These are phyloP conservation scores for Chlorella sp. DNA, from an alignment of 139 green algal species.

Conservation along the genomic window DNA sequence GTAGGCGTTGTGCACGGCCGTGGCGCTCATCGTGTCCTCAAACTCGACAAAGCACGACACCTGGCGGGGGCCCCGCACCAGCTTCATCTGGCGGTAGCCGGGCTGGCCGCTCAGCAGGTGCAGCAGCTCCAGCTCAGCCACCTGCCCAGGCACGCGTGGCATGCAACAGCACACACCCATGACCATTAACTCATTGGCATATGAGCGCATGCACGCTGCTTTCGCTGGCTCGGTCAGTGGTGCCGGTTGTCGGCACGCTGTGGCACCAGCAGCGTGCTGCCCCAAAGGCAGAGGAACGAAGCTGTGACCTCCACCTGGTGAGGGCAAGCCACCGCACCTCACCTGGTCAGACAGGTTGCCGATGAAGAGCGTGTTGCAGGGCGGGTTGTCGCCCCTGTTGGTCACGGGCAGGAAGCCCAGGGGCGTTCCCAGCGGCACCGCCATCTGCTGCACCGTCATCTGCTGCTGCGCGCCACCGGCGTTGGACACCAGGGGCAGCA, in stretches of 20 bases:
- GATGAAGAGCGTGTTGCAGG: slow-evolving; percentile 95
- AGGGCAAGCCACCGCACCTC: too few relatives aligned
- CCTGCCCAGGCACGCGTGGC: slow-evolving; percentile 1
- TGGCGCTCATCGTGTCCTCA: slow-evolving; percentile 55
- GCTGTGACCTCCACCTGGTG: too few relatives aligned
- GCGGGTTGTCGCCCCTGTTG: slow-evolving; percentile 84
- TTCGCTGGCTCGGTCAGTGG: too few relatives aligned
- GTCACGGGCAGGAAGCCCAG: slow-evolving; percentile 51
- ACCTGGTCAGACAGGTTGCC: slow-evolving; percentile 65
- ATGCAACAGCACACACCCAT: too few relatives aligned
- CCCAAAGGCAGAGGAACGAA: too few relatives aligned
- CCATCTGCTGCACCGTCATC: neutral
- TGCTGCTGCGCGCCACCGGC: neutral
- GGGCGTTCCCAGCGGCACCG: neutral
- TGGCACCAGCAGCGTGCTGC: too few relatives aligned
- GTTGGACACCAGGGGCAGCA: neutral
- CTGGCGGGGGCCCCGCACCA: slow-evolving; percentile 46
- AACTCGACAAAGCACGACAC: slow-evolving; percentile 81
- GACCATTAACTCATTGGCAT: too few relatives aligned
- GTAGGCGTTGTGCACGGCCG: slow-evolving; percentile 61
- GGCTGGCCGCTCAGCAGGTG: slow-evolving; percentile 37
- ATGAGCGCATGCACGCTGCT: too few relatives aligned
- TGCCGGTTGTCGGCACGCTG: too few relatives aligned
- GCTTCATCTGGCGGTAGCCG: slow-evolving; percentile 74
- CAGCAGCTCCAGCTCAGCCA: slow-evolving; percentile 39